Evolutionary conservation across 2,329 filamentous ascomycete species (phyloP).

Genomic region (Neoarthrinium moseri): DNA sequence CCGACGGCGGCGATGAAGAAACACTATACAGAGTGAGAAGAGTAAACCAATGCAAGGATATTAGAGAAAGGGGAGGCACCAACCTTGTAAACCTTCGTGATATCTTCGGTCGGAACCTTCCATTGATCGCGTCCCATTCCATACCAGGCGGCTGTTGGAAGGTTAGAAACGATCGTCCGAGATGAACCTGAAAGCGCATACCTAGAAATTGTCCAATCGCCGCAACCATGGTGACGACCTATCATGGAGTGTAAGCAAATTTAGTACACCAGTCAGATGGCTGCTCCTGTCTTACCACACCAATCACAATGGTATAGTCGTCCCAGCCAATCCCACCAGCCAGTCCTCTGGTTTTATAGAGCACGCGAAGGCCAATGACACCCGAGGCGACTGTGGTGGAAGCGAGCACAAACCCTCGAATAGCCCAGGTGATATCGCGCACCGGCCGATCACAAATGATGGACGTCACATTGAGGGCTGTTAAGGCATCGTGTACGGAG

Average conservation of each 20-base stretch:
- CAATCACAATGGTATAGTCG: conserved; percentile 1
- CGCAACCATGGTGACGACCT: conserved; percentile 1
- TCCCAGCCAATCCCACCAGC: conserved; percentile 1
- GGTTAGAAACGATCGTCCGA: neutral
- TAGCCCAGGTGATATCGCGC: conserved; percentile 1
- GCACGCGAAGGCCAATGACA: neutral
- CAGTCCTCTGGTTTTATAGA: neutral
- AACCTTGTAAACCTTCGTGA: conserved; percentile 1
- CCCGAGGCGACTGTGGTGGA: neutral
- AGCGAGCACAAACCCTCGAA: conserved; percentile 2
- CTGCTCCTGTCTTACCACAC: neutral
- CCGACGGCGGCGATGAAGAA: conserved; percentile 2
- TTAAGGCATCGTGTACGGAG: conserved; percentile 1
- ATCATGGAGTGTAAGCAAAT: neutral
- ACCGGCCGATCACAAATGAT: conserved; percentile 1
- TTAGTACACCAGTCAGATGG: neutral
- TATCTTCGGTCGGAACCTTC: conserved; percentile 2
- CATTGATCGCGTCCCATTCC: conserved; percentile 1
- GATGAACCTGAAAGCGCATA: neutral
- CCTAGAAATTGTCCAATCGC: neutral
- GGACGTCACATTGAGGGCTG: neutral
- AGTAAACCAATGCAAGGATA: no score
- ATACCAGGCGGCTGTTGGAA: conserved; percentile 3
- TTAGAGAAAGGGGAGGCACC: neutral
- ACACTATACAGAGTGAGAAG: no score